Conservation (phyloP, 345 rosid genomes). For the Carallia brachiata region DNA sequence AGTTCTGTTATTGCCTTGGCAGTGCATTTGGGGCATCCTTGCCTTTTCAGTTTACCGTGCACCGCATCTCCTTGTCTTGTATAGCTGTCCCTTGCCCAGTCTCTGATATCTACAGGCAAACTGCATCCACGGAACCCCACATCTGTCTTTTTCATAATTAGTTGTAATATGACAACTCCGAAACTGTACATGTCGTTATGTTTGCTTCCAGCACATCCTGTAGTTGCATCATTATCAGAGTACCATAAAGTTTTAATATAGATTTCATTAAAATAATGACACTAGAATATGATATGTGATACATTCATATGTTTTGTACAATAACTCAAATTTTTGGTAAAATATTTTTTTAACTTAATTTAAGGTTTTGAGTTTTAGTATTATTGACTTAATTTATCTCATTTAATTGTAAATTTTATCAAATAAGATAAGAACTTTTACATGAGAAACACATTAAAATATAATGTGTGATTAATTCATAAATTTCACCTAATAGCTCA, state of each 20-base stretch:
- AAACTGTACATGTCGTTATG: constrained; percentile 3
- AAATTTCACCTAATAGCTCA: too few relatives aligned
- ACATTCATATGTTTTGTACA: rapidly evolving
- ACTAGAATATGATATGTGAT: too few relatives aligned
- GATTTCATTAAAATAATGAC: too few relatives aligned
- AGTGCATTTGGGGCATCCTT: not conserved
- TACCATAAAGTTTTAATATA: too few relatives aligned
- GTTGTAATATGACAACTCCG: constrained; percentile 6
- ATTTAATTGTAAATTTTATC: too few relatives aligned
- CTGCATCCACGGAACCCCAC: not conserved
- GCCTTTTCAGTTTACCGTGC: not conserved
- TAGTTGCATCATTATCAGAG: not conserved
- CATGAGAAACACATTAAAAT: too few relatives aligned
- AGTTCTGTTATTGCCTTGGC: constrained; percentile 5
- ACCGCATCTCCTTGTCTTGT: not conserved
- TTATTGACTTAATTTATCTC: too few relatives aligned
- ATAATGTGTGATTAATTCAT: too few relatives aligned
- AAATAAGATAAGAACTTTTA: too few relatives aligned
- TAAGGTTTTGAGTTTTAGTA: too few relatives aligned
- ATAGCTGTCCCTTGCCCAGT: not conserved
- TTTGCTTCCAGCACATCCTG: constrained; percentile 6
- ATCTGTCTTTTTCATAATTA: not conserved
- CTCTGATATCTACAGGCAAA: not conserved
- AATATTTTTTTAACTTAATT: too few relatives aligned
- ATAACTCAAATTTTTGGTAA: too few relatives aligned